Percentiles rank a stretch among this genome's conserved stretches.
Evolutionary conservation across 495 filamentous ascomycete genomes (phyloP).

Genomic region (Hyaloscypha finlandica): DNA sequence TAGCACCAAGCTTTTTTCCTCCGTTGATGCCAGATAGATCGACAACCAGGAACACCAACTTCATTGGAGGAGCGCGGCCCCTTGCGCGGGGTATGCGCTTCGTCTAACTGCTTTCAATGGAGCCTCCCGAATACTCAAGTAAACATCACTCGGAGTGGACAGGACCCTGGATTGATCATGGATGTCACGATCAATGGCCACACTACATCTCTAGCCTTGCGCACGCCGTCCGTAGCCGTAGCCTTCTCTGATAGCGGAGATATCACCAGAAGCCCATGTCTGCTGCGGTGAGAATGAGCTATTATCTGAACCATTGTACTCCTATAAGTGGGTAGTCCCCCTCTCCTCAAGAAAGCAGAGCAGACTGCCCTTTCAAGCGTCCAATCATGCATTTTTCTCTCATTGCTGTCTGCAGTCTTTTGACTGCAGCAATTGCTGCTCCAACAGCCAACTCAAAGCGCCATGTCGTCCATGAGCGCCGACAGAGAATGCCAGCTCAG

Average conservation of each 20-base stretch:
- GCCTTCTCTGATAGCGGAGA: not conserved
- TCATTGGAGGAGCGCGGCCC: not conserved
- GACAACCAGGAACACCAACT: not conserved
- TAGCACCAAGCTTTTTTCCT: not conserved
- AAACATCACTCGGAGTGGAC: not conserved
- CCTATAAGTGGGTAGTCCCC: not conserved
- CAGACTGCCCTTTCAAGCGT: not conserved
- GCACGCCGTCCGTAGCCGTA: not conserved
- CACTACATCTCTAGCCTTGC: not conserved
- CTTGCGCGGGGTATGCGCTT: not conserved
- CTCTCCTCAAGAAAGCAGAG: not conserved
- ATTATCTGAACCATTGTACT: not conserved
- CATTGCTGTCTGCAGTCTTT: conserved; percentile 18
- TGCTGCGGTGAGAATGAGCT: not conserved
- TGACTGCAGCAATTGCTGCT: conserved; percentile 20
- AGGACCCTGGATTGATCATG: not conserved
- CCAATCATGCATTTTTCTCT: conserved; percentile 21
- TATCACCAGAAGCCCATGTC: not conserved
- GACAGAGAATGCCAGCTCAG: conserved; percentile 10
- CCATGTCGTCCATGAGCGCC: conserved; percentile 28
- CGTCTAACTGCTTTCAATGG: not conserved
- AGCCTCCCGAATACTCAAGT: not conserved
- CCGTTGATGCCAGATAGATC: conserved; percentile 1
- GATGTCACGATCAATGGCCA: not conserved
- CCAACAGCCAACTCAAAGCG: conserved; percentile 20